These are phyloP conservation scores for Alternaria sp. DNA, from an alignment of 2,329 filamentous ascomycete species.

Conservation along the genomic window DNA sequence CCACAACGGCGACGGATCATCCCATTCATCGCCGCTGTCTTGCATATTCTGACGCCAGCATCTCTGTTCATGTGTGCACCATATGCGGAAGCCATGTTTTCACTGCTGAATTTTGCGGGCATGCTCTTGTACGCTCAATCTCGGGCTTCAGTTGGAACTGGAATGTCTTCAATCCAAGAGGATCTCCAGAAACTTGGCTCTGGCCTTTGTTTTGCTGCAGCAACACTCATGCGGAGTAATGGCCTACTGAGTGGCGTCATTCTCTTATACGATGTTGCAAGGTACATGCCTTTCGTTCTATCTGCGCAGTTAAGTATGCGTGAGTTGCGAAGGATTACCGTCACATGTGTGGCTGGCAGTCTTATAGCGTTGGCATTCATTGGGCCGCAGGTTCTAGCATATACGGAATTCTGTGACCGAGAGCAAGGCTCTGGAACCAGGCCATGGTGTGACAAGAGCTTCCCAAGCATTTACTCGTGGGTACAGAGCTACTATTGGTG, in stretches of 20 bases:
- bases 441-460: slow-evolving; percentile 76
- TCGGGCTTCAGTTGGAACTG: slow-evolving; percentile 15
- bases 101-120: slow-evolving; percentile 78
- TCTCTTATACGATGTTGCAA: slow-evolving; percentile 64
- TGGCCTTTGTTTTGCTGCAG: slow-evolving; percentile 74
- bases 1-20: slow-evolving; percentile 52
- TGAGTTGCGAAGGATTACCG: slow-evolving; percentile 62
- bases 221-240: slow-evolving; percentile 82
- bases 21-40: slow-evolving; percentile 72
- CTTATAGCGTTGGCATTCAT: slow-evolving; percentile 73
- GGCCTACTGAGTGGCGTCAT: slow-evolving; percentile 83
- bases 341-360: slow-evolving; percentile 72
- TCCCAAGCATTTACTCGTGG: slow-evolving; percentile 91
- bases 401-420: slow-evolving; percentile 65
- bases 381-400: slow-evolving; percentile 79
- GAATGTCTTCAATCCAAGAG: slow-evolving; percentile 44
- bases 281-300: slow-evolving; percentile 52
- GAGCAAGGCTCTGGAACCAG: slow-evolving; percentile 43
- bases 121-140: slow-evolving; percentile 72
- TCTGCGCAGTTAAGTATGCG: slow-evolving; percentile 46
- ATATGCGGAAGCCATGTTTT: slow-evolving; percentile 82
- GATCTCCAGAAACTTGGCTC: slow-evolving; percentile 65
- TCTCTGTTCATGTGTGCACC: slow-evolving; percentile 90
- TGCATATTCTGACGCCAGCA: slow-evolving; percentile 87
- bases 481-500: slow-evolving; percentile 94